These are phyloP conservation scores for Cinnamomum micranthum DNA, from an alignment of 164 flowering plant species.

Conservation along the genomic window DNA sequence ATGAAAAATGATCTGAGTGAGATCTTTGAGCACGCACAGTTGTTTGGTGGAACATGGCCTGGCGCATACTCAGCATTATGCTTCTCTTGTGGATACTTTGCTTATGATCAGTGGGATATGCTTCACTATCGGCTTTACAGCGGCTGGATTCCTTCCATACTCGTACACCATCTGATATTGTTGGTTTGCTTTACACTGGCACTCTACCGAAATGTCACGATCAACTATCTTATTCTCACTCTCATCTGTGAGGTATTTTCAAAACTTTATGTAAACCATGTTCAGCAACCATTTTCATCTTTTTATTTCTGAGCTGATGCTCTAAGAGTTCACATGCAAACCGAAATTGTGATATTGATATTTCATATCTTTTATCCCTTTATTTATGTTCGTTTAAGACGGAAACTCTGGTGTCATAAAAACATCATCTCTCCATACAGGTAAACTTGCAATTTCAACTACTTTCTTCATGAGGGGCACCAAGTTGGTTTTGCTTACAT, in stretches of 20 bases:
- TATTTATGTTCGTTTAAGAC: too few species aligned
- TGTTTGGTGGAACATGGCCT: conserved; percentile 65
- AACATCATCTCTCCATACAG: neutral
- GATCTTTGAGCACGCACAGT: conserved; percentile 83
- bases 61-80: conserved; percentile 78
- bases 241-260: conserved; percentile 86
- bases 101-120: conserved; percentile 97
- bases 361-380: too few species aligned
- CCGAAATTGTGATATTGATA: neutral
- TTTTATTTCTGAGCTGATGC: neutral
- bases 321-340: neutral
- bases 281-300: neutral
- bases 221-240: conserved; percentile 94
- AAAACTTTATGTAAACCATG: neutral
- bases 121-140: conserved; percentile 67
- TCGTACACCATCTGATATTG: conserved; percentile 78
- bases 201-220: conserved; percentile 74
- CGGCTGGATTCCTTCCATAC: conserved; percentile 79
- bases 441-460: neutral
- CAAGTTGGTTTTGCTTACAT: neutral
- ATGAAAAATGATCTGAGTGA: conserved; percentile 23
- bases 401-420: too few species aligned
- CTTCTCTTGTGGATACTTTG: conserved; percentile 94
- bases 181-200: conserved; percentile 91
- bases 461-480: neutral